These are phyloP conservation scores for Pseudoperonospora humuli DNA, from an alignment of 352 stramenopile genomes.

Conservation along the genomic window DNA sequence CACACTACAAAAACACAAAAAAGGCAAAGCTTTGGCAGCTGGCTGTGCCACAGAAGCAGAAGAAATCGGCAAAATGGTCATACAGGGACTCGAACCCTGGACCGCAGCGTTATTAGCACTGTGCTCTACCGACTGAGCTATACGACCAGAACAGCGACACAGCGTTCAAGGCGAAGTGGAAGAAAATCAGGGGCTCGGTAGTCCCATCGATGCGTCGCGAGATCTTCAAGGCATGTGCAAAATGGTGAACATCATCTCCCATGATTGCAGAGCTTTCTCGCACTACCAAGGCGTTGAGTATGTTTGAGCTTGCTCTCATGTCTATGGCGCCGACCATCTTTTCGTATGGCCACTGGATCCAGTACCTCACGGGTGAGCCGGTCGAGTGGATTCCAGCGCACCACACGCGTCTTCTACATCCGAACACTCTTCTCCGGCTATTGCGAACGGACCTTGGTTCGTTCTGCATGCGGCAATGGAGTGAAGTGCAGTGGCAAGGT, in stretches of 20 bases:
- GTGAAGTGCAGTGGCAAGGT: neutral
- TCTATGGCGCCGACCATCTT: neutral
- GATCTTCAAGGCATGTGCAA: neutral
- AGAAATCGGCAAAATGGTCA: no score
- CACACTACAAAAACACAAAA: no score
- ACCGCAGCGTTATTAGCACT: neutral
- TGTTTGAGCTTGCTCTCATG: slow-evolving; percentile 1
- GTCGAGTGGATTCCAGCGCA: neutral
- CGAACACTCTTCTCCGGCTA: neutral
- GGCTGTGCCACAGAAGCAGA: no score
- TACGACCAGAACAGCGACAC: neutral
- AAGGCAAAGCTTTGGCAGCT: no score
- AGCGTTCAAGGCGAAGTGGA: neutral
- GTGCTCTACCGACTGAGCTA: neutral
- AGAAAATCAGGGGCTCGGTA: neutral
- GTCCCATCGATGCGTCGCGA: neutral
- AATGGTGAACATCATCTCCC: neutral
- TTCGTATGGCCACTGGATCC: neutral
- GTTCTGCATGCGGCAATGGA: neutral
- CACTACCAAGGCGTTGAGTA: neutral
- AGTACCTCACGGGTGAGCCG: neutral
- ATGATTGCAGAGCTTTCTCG: neutral
- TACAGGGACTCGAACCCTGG: no score
- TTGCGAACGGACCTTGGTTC: neutral
- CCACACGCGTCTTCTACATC: neutral